Evolutionary conservation across 768 basidiomycete genomes (phyloP), one percentile per base, ranked within the genome.

Genomic region (Serendipita sp.): DNA sequence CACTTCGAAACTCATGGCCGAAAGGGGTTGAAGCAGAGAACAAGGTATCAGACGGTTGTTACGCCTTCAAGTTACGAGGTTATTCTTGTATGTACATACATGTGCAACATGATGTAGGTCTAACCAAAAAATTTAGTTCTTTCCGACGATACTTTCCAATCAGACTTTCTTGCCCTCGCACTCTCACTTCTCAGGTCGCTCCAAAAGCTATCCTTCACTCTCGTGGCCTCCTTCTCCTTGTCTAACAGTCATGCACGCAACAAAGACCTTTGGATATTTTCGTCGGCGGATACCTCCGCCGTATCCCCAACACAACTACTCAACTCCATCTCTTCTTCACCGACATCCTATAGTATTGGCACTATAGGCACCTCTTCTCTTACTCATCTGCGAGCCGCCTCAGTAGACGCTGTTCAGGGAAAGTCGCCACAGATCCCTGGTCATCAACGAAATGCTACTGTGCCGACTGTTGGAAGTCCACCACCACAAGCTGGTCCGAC

Each of bases 11-110:
- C 23, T 81, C 88, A 38, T 89, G 88, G 88, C 88, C 88, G 16
- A 79, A 86, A 68, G 88, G 88, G 16, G 85, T 89, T 8, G 81
- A 85, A 5, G 83, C 84, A 0, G 88, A 89, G 73, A 87, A 84
- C 76, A 89, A 86, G 69, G 78, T 88, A 1, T 82, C 85, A 32
- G 81, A 81, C 65, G 81, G 83, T 4, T 68, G 66, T 51, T 89
- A 82, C 71, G 88, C 89, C 72, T 89, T 89, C 75, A 89, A 86
- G 73, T 76, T 89, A 63, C 88, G 87, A 69, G 88, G 88, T 28
- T 89, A 89, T 71, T 84, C 80, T 76, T 88, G 88, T 88, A 71
- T 64, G 82, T 75, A 60, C 28, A 60, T 28, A 51, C 48, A 32
- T 32, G 48, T 5, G n/a, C n/a, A 5, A 51, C 8, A 51, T n/a